These are phyloP conservation scores for Coniella lustricola DNA, from an alignment of 2,329 filamentous ascomycete species.

Conservation along the genomic window DNA sequence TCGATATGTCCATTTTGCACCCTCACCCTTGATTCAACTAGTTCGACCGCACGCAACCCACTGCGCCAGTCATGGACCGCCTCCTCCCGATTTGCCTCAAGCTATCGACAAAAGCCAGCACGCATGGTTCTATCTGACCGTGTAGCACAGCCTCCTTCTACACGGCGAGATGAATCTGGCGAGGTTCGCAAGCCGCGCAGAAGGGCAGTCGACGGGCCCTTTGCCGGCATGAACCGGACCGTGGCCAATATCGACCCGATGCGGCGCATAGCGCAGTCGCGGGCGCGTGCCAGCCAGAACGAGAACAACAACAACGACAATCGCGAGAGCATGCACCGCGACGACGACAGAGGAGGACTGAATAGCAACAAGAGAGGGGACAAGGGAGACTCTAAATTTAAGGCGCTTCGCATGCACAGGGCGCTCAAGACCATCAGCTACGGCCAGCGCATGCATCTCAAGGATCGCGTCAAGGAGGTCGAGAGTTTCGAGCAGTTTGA, in stretches of 20 bases:
- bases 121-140: constrained; percentile 53
- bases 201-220: constrained; percentile 40
- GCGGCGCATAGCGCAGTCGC: constrained; percentile 19
- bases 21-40: constrained; percentile 6
- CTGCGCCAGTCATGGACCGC: constrained; percentile 26
- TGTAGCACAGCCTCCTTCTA: constrained; percentile 36
- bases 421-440: constrained; percentile 72
- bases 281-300: constrained; percentile 3
- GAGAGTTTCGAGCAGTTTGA: constrained; percentile 77
- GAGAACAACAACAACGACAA: too few relatives aligned
- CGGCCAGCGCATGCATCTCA: constrained; percentile 48
- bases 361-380: background rate
- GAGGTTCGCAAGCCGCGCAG: constrained; percentile 29
- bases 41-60: background rate
- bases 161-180: constrained; percentile 24
- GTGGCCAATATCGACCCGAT: constrained; percentile 33
- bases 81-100: constrained; percentile 30
- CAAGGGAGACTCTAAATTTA: constrained; percentile 38
- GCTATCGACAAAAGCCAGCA: constrained; percentile 33
- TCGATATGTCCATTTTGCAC: constrained; percentile 12
- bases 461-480: constrained; percentile 54
- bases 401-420: constrained; percentile 91
- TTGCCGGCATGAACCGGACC: constrained; percentile 50
- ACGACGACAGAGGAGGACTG: background rate
- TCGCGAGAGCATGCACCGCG: constrained; percentile 11